Evolutionary conservation across 495 filamentous ascomycete species (phyloP).

Genomic region (Penicilliopsis zonata): DNA sequence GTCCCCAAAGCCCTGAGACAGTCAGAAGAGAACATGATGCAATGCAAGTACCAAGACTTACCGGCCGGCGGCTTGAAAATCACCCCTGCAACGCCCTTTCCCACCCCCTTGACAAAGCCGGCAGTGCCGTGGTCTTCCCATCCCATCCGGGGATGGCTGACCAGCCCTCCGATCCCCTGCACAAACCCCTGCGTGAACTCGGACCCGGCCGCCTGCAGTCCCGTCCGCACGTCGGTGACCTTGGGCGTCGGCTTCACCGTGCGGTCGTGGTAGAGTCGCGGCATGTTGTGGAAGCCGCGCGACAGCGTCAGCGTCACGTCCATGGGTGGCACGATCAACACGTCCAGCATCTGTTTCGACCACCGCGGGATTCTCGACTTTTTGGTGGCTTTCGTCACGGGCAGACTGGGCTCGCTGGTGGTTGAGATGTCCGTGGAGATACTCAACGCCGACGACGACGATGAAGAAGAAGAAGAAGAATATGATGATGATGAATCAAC

Average conservation of each 20-base stretch:
- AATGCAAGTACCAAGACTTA: slow-evolving; percentile 18
- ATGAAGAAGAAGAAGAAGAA: too few species aligned
- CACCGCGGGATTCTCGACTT: too few species aligned
- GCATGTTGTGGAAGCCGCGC: slow-evolving; percentile 77
- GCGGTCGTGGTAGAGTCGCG: slow-evolving; percentile 65
- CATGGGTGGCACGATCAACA: slow-evolving; percentile 64
- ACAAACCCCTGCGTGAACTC: slow-evolving; percentile 57
- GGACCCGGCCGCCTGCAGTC: slow-evolving; percentile 49
- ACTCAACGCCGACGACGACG: too few species aligned
- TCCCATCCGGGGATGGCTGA: slow-evolving; percentile 57
- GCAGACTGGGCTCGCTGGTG: too few species aligned
- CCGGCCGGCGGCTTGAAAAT: slow-evolving; percentile 60
- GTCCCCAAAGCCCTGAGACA: slow-evolving; percentile 41
- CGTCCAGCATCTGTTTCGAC: slow-evolving; percentile 50
- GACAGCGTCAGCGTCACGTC: slow-evolving; percentile 69
- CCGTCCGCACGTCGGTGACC: slow-evolving; percentile 57
- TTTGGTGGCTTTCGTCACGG: too few species aligned
- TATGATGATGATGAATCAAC: too few species aligned
- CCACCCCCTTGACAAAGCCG: slow-evolving; percentile 65
- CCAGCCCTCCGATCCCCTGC: slow-evolving; percentile 59
- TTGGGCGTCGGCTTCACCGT: slow-evolving; percentile 57
- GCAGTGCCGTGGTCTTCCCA: slow-evolving; percentile 54
- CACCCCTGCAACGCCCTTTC: slow-evolving; percentile 61
- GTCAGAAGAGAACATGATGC: slow-evolving; percentile 4
- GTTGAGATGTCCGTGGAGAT: too few species aligned